Conservation (phyloP, 495 filamentous ascomycete species). For the Daldinia concentrica region DNA sequence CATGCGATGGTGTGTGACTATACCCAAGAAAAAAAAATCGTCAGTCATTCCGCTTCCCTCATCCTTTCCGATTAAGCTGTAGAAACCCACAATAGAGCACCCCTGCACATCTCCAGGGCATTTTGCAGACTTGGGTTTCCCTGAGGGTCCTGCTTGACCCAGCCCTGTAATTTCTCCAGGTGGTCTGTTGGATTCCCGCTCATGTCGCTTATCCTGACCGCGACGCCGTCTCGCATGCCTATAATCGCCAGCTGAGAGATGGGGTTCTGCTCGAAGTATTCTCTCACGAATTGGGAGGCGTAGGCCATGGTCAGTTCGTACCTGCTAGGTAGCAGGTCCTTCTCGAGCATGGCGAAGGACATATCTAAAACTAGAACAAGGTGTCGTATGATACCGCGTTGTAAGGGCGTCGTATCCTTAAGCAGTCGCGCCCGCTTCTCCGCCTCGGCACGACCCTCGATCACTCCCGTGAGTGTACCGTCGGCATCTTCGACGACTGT, state of each 20-base stretch:
- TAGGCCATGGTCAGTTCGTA: conserved; percentile 84
- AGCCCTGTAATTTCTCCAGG: conserved; percentile 74
- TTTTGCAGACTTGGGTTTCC: conserved; percentile 94
- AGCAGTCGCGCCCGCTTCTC: conserved; percentile 67
- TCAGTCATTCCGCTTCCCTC: conserved; percentile 22
- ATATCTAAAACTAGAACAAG: conserved; percentile 92
- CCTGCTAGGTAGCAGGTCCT: conserved; percentile 88
- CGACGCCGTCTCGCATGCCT: conserved; percentile 90
- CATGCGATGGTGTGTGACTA: conserved; percentile 89
- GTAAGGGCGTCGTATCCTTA: conserved; percentile 91
- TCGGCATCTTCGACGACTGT: conserved; percentile 54
- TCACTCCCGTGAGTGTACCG: conserved; percentile 49
- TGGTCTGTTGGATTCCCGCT: conserved; percentile 91
- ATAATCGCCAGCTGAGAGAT: conserved; percentile 93
- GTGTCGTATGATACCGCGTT: conserved; percentile 96
- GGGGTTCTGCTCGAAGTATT: conserved; percentile 99
- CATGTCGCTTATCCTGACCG: conserved; percentile 84
- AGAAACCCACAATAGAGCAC: conserved; percentile 76
- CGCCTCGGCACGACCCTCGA: conserved; percentile 53
- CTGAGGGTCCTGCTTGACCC: conserved; percentile 81
- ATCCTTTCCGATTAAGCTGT: conserved; percentile 21
- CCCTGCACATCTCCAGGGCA: conserved; percentile 92
- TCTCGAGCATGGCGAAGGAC: conserved; percentile 92
- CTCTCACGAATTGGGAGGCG: conserved; percentile 85
- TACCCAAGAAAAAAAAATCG: conserved; percentile 16